A percentile compares a stretch with the other conserved stretches of the same genome.
These are phyloP conservation scores for Phytophthora pisi DNA, from an alignment of 352 stramenopile species.

Conservation along the genomic window DNA sequence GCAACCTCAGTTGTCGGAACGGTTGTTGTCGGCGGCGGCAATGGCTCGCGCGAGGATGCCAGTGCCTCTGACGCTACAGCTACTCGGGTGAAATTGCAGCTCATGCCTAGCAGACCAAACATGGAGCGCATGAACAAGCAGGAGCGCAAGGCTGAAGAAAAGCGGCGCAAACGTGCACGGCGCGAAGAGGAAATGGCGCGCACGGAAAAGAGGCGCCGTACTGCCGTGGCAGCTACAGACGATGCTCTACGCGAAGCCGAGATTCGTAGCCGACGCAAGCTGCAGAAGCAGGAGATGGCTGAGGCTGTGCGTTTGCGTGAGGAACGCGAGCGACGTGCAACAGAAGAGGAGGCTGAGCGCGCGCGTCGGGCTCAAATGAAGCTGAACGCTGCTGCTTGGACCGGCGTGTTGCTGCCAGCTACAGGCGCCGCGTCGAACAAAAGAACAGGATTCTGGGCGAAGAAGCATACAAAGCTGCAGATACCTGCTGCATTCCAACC, in stretches of 20 bases:
- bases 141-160: constrained; percentile 87
- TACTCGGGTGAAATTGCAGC: constrained; percentile 66
- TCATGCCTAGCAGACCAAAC: constrained; percentile 64
- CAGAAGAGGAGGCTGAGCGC: constrained; percentile 58
- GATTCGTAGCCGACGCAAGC: constrained; percentile 62
- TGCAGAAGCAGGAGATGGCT: constrained; percentile 75
- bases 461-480: constrained; percentile 65
- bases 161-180: constrained; percentile 70
- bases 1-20: constrained; percentile 41
- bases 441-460: constrained; percentile 56
- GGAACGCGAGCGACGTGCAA: constrained; percentile 58
- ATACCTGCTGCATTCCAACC: constrained; percentile 52
- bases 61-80: constrained; percentile 37
- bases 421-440: constrained; percentile 19
- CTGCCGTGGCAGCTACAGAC: constrained; percentile 76
- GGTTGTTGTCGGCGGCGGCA: constrained; percentile 36
- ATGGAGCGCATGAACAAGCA: constrained; percentile 85
- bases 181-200: constrained; percentile 82
- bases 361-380: constrained; percentile 60
- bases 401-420: constrained; percentile 47
- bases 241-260: constrained; percentile 85
- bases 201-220: constrained; percentile 78
- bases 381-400: constrained; percentile 64
- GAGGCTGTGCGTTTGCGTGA: constrained; percentile 64
- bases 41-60: constrained; percentile 34